Base-by-base conservation (phyloP, 2,329 filamentous ascomycete genomes). In the Xylariaceae sp. region DNA sequence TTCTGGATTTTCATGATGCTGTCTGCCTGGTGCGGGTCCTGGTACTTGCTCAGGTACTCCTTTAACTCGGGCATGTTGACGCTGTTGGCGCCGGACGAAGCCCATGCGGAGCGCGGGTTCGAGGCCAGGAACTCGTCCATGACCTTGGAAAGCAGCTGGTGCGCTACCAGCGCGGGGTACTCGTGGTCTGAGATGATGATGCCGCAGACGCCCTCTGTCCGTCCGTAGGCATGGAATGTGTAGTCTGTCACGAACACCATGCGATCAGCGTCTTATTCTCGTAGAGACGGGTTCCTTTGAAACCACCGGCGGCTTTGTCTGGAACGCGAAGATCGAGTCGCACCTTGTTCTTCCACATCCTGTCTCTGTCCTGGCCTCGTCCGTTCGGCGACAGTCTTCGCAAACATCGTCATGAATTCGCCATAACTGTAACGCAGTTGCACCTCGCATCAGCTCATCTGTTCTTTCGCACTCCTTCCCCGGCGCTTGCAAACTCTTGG, bases 1-100 rank as follows among this genome's bases (percentile, higher is more conserved):
- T 91, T 89, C 76, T 97, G 93, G 69, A 99, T 97, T 82, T 91
- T 92, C 80, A 91, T 85, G 73, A 97, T 95, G 76, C 88, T 93
- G 77, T 96, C 92, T 66, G 91, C 92, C 77, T 95, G 84, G 71
- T 87, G 81, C 10, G 93, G 92, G 74, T 97, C 89, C 78, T 96
- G 90, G 77, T 92, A 96, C 70, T 81, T 81, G 69, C 71, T 70
- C 52, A 85, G 73, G 75, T 96, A 96, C 48, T 91, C 88, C 73
- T 90, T 87, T 58, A 97, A 81, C 72, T 88, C 83, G 49, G 89
- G 88, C 73, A 92, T 88, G 17, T 79, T 71, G 55, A 90, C 76
- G 57, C 75, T 77, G 59, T 77, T 78, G 71, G 81, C 58, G 39
- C 35, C 5, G 30, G 58, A 74, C 69, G 77, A 80, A 15, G 81